Evolutionary conservation across 805 yeast species (phyloP).

Genomic region (Starmerella stellata): DNA sequence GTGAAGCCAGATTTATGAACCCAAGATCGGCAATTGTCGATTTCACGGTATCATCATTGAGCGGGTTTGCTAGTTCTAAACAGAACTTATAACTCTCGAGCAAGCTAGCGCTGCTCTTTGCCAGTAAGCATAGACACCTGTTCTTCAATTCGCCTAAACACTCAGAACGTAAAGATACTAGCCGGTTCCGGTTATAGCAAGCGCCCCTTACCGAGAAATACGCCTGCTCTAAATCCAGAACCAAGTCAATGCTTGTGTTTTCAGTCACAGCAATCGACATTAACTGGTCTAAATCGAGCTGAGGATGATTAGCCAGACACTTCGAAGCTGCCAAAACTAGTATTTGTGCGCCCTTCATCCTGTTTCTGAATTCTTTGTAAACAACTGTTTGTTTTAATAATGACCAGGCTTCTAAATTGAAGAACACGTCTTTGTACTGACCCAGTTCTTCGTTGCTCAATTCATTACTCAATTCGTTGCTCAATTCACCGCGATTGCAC

Average conservation of each 20-base stretch:
- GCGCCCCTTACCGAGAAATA: background rate
- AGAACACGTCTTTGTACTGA: background rate
- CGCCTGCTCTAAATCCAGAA: slow-evolving; percentile 1
- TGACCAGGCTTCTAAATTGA: background rate
- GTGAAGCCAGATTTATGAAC: background rate
- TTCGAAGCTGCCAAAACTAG: background rate
- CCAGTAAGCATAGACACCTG: background rate
- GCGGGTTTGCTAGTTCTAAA: too few species aligned
- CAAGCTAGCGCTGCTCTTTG: background rate
- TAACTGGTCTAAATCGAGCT: background rate
- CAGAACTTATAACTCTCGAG: background rate
- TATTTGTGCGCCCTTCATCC: background rate
- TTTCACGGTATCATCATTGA: too few species aligned
- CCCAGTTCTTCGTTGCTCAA: background rate
- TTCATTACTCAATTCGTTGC: background rate
- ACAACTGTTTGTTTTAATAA: background rate
- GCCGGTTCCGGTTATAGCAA: background rate
- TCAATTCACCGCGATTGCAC: background rate
- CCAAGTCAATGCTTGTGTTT: background rate
- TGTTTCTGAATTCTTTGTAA: background rate
- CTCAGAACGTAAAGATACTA: too few species aligned
- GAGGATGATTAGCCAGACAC: background rate
- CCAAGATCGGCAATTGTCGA: background rate
- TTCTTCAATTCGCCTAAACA: background rate
- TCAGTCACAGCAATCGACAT: background rate